phyloP scores from a whole-genome alignment of 768 basidiomycete species.

The Leccinum subgranulosum region DNA sequence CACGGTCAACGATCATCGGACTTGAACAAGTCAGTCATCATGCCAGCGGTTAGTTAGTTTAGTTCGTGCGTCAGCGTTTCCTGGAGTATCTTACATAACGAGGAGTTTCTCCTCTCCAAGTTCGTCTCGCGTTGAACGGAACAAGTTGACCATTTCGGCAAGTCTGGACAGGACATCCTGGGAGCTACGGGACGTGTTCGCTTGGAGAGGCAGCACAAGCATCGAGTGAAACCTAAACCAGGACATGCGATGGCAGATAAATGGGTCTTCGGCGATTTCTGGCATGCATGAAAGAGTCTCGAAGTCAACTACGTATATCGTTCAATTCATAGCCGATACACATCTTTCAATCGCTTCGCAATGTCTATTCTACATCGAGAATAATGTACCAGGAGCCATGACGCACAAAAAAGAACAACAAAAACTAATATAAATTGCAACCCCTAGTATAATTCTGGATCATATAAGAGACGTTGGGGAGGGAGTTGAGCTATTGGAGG shows the following conservation, averaged over 20 bases:
- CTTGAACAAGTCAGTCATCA: too few species aligned
- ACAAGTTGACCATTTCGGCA: slow-evolving; percentile 32
- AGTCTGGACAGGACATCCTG: slow-evolving; percentile 29
- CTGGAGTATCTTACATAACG: not conserved
- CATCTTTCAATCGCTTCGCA: slow-evolving; percentile 12
- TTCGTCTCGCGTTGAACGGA: slow-evolving; percentile 42
- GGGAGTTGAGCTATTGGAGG: slow-evolving; percentile 40
- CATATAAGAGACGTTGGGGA: slow-evolving; percentile 47
- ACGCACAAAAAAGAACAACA: slow-evolving; percentile 15
- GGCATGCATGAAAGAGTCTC: not conserved
- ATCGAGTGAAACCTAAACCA: slow-evolving; percentile 34
- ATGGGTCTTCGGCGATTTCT: not conserved
- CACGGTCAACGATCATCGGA: too few species aligned
- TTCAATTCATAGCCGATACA: not conserved
- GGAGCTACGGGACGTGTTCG: slow-evolving; percentile 31
- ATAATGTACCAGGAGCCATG: slow-evolving; percentile 17
- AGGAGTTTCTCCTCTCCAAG: slow-evolving; percentile 32
- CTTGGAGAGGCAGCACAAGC: slow-evolving; percentile 8
- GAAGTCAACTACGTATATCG: not conserved
- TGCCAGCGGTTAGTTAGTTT: too few species aligned
- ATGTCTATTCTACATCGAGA: slow-evolving; percentile 27
- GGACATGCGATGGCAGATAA: slow-evolving; percentile 29
- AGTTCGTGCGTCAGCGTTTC: slow-evolving; percentile 21
- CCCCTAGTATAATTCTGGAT: slow-evolving; percentile 45
- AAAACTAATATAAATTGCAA: slow-evolving; percentile 15